These are phyloP conservation scores for Ophiostoma sp. DNA, from an alignment of 2,329 filamentous ascomycete genomes.

Conservation along the genomic window DNA sequence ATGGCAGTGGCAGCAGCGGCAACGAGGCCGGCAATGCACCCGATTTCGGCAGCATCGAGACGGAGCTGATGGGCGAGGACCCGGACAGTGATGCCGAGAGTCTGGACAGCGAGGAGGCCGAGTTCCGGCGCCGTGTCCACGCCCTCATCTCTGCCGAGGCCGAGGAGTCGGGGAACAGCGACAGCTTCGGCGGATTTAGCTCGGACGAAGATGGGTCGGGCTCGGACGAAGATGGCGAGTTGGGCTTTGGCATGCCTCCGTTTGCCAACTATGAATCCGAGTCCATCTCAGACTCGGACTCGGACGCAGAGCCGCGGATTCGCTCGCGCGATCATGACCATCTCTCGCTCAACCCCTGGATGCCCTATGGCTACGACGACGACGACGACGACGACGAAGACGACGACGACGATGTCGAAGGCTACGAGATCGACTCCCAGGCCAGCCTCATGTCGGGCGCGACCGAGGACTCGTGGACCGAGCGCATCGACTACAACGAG, in stretches of 20 bases:
- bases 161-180: constrained; percentile 22
- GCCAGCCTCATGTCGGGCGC: background rate
- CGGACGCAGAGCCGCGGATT: background rate
- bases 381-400: background rate
- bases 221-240: background rate
- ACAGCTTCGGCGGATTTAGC: constrained; percentile 20
- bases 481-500: background rate
- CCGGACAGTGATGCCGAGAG: constrained; percentile 5
- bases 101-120: constrained; percentile 13
- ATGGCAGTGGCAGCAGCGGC: background rate
- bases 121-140: constrained; percentile 1
- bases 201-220: background rate
- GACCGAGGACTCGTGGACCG: background rate
- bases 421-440: background rate
- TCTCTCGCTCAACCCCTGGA: too few species aligned
- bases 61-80: background rate
- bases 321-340: background rate
- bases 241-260: background rate
- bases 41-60: background rate
- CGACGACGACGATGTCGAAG: too few species aligned
- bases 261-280: background rate
- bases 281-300: background rate
- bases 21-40: background rate
- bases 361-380: background rate
- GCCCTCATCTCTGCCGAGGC: constrained; percentile 7